Percentiles rank a stretch among this genome's conserved stretches.
phyloP scores from a whole-genome alignment of 805 yeast genomes.

The Tetrapisispora fleetii region DNA sequence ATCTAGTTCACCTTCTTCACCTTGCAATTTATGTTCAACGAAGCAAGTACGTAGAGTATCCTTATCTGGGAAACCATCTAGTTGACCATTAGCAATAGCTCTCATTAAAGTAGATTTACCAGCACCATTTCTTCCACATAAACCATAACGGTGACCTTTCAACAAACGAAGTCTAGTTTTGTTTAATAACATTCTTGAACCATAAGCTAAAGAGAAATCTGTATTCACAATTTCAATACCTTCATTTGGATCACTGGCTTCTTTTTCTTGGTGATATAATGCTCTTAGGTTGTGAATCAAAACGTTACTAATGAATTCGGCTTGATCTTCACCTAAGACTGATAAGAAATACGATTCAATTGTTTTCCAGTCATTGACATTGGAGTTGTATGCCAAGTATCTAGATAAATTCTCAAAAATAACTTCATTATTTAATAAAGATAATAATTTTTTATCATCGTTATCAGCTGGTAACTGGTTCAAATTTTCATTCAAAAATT shows the following conservation, averaged over 20 bases:
- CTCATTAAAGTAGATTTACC: conserved; percentile 98
- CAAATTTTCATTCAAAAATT: conserved; percentile 30
- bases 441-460: conserved; percentile 4
- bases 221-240: conserved; percentile 90
- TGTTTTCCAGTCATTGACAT: conserved; percentile 65
- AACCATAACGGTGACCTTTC: conserved; percentile 95
- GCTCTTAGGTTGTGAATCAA: conserved; percentile 43
- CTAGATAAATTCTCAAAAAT: conserved; percentile 41
- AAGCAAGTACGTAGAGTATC: conserved; percentile 84
- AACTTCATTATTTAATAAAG: conserved; percentile 22
- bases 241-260: conserved; percentile 53
- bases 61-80: conserved; percentile 94
- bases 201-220: conserved; percentile 92
- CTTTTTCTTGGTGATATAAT: conserved; percentile 38
- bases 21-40: conserved; percentile 94
- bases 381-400: conserved; percentile 50
- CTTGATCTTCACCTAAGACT: conserved; percentile 29
- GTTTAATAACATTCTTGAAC: conserved; percentile 92
- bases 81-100: conserved; percentile 90
- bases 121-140: conserved; percentile 97
- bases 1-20: conserved; percentile 85
- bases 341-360: conserved; percentile 44
- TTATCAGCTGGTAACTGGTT: conserved; percentile 4
- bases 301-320: conserved; percentile 29
- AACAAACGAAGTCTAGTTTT: conserved; percentile 80